Base-by-base conservation (phyloP, 192 early-diverging fungal genomes). In the Linnemannia exigua region DNA sequence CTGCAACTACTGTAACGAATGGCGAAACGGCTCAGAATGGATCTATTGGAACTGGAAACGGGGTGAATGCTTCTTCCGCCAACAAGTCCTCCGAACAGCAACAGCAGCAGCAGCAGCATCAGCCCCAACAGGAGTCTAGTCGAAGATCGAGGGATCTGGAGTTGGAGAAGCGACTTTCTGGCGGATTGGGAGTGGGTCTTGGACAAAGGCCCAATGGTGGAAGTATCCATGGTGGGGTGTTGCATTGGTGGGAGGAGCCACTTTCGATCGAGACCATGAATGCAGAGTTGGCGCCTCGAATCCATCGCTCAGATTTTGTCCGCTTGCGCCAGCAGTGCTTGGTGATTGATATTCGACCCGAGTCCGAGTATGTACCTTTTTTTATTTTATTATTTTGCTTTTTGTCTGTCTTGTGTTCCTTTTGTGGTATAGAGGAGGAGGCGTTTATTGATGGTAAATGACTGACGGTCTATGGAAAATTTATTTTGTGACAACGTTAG, bases 311-410 rank as follows among this genome's bases (percentile, higher is more conserved):
- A 36, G 93, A 94, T 79, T 83, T 91, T 35, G 68, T 85, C 1
- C 85, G 79, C 36, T 67, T 91, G 28, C 80, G 89, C 14, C 87
- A 86, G 37, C 82, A 89, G 72, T 89, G 88, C 17, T 76, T 93
- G 51, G 88, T 92, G 28, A 81, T 94, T 70, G 93, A 94, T 82
- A 91, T 91, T 50, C 89, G 93, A 50, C 67, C 81, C 11, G 91
- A 92, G 54, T 51, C 86, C 81, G 91, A 89, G 91, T 93, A 87
- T 78, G 89, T 86, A 41, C 41, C 16, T 20, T 12, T 58, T 74
- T 37, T 35, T 44, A 15, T 67, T 20, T 35, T 19, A n/a, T n/a
- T n/a, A n/a, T n/a, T n/a, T n/a, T n/a, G n/a, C n/a, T n/a, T n/a
- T n/a, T n/a, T n/a, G n/a, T n/a, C 17, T 63, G 28, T 31, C 12